Conservation (phyloP, 139 green algal species). For the Closterium sp. region DNA sequence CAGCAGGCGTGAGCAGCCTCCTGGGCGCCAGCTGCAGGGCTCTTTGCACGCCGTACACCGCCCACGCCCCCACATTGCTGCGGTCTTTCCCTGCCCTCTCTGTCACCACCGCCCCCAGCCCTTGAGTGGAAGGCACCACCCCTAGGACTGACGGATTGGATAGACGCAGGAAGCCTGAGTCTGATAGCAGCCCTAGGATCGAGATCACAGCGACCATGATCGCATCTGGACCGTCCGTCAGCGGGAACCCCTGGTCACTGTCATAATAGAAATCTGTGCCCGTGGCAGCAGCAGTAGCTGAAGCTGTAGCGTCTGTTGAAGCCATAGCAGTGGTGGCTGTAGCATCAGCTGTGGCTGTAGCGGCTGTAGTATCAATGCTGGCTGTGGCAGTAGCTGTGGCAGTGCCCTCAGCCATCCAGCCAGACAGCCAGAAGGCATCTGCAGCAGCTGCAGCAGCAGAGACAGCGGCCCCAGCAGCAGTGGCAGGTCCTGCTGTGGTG, state of each 20-base stretch:
- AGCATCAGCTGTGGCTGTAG: background rate
- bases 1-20: conserved; percentile 5
- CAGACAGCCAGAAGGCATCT: background rate
- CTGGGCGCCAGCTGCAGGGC: background rate
- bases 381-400: background rate
- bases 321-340: no score
- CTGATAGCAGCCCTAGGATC: conserved; percentile 28
- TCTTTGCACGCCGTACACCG: background rate
- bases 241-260: background rate
- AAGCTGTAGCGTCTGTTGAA: background rate
- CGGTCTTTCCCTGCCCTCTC: background rate
- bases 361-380: background rate
- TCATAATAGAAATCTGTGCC: background rate
- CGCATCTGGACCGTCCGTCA: conserved; percentile 9
- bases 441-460: background rate
- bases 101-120: background rate
- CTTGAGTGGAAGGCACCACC: background rate
- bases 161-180: conserved; percentile 19
- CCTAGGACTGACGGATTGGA: background rate
- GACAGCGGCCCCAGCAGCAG: background rate
- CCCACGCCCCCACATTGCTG: conserved; percentile 1
- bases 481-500: background rate
- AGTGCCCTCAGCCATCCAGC: background rate
- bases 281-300: background rate
- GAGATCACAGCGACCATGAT: conserved; percentile 32